These are phyloP conservation scores for Populus davidiana DNA, from an alignment of 345 rosid species.

Conservation along the genomic window DNA sequence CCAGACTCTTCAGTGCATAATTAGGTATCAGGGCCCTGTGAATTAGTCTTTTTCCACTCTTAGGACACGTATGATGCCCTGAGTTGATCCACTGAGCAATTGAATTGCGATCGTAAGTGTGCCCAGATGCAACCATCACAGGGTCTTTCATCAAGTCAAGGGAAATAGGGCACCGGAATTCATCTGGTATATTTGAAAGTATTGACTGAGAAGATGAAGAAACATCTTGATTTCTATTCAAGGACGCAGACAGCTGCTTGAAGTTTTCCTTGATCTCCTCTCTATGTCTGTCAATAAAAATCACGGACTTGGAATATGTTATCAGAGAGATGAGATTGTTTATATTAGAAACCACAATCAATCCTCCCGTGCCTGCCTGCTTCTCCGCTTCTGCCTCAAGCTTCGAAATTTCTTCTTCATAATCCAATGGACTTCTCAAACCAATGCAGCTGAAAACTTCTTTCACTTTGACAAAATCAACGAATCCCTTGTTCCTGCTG, in stretches of 20 bases:
- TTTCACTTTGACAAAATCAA: slow-evolving; percentile 33
- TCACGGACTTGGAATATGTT: slow-evolving; percentile 40
- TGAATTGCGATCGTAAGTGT: slow-evolving; percentile 58
- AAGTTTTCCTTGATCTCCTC: slow-evolving; percentile 26
- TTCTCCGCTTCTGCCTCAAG: slow-evolving; percentile 50
- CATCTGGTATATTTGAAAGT: slow-evolving; percentile 46
- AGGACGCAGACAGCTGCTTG: slow-evolving; percentile 16
- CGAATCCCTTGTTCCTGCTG: slow-evolving; percentile 32
- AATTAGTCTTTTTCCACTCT: slow-evolving; percentile 58
- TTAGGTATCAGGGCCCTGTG: slow-evolving; percentile 69
- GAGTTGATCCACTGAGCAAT: slow-evolving; percentile 67
- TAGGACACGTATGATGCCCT: slow-evolving; percentile 68
- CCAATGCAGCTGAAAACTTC: slow-evolving; percentile 47
- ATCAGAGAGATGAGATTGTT: slow-evolving; percentile 56
- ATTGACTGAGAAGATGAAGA: slow-evolving; percentile 40
- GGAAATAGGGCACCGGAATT: slow-evolving; percentile 61
- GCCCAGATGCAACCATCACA: slow-evolving; percentile 63
- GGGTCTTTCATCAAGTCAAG: slow-evolving; percentile 70
- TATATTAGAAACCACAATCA: slow-evolving; percentile 56
- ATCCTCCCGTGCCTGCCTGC: slow-evolving; percentile 73
- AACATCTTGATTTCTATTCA: slow-evolving; percentile 26
- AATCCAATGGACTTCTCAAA: slow-evolving; percentile 39
- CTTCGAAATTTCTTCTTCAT: slow-evolving; percentile 49
- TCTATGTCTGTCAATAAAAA: slow-evolving; percentile 32
- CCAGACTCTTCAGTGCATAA: slow-evolving; percentile 55